Evolutionary conservation across 805 yeast species (phyloP).

Genomic region (Kodamaea kaohsiungensis): DNA sequence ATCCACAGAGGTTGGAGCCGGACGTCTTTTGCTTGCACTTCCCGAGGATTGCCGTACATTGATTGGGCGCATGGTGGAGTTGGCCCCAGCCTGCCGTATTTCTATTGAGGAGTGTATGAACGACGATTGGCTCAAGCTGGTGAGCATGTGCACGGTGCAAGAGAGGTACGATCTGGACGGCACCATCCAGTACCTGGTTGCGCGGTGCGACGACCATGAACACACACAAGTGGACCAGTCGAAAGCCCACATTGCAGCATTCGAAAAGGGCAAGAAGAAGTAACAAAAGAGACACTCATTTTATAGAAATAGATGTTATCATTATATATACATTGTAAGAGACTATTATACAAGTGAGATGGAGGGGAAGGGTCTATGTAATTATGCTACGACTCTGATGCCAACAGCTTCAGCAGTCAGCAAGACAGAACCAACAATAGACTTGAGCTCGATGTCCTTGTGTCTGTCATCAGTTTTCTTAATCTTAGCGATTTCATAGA

Average conservation of each 20-base stretch:
- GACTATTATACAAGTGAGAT: conserved; percentile 37
- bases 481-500: conserved; percentile 92
- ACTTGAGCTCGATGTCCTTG: conserved; percentile 64
- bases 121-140: conserved; percentile 66
- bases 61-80: conserved; percentile 73
- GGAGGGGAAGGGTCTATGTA: not conserved
- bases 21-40: conserved; percentile 65
- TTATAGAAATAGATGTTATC: conserved; percentile 7
- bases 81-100: conserved; percentile 84
- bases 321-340: conserved; percentile 1
- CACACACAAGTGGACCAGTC: conserved; percentile 91
- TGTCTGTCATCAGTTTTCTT: conserved; percentile 86
- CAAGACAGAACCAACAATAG: conserved; percentile 77
- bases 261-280: conserved; percentile 78
- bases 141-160: conserved; percentile 69
- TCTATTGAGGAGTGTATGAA: conserved; percentile 76
- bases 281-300: conserved; percentile 2
- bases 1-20: conserved; percentile 68
- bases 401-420: conserved; percentile 93
- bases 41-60: conserved; percentile 69
- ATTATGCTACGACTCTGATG: conserved; percentile 65
- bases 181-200: conserved; percentile 36
- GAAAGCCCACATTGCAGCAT: conserved; percentile 92
- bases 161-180: conserved; percentile 40
- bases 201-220: conserved; percentile 59